Evolutionary conservation across 2,329 filamentous ascomycete species (phyloP).

Genomic region (Arthrobotrys entomopaga): DNA sequence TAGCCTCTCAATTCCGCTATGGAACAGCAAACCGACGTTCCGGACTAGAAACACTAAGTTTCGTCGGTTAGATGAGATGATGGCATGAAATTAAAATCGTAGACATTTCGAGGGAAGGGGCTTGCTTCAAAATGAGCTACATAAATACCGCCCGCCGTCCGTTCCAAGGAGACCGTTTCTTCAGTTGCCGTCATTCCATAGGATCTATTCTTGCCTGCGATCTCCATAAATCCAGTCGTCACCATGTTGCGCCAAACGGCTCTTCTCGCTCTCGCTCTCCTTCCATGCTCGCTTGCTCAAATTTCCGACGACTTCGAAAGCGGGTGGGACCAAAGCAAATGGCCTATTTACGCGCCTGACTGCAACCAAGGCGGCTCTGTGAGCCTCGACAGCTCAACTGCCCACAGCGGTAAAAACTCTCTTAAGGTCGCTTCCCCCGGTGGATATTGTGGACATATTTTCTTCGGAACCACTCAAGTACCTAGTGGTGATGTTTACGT

Average conservation of each 20-base stretch:
- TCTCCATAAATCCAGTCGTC: conserved; percentile 12
- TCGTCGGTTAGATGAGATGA: neutral
- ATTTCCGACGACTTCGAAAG: conserved; percentile 69
- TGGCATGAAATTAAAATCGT: neutral
- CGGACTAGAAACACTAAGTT: conserved; percentile 54
- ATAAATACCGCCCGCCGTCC: conserved; percentile 55
- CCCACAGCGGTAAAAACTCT: conserved; percentile 69
- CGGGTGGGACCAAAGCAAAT: conserved; percentile 69
- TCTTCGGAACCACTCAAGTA: conserved; percentile 70
- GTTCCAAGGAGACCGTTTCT: conserved; percentile 36
- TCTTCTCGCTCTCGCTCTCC: conserved; percentile 64
- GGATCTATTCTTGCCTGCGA: conserved; percentile 16
- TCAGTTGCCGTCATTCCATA: conserved; percentile 24
- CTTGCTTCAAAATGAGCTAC: conserved; percentile 56
- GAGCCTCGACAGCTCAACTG: conserved; percentile 68
- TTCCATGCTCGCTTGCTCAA: conserved; percentile 66
- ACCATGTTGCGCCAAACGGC: conserved; percentile 64
- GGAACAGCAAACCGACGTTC: conserved; percentile 58
- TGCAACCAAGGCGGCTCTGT: conserved; percentile 71
- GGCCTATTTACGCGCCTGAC: conserved; percentile 70
- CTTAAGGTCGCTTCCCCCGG: conserved; percentile 67
- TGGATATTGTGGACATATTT: conserved; percentile 70
- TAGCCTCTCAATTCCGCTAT: conserved; percentile 57
- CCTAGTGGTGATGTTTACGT: conserved; percentile 71
- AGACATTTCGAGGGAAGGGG: conserved; percentile 51